A percentile compares a stretch with the other conserved stretches of the same genome.
These are phyloP conservation scores for Chaetomium strumarium DNA, from an alignment of 2,329 filamentous ascomycete genomes.

Conservation along the genomic window DNA sequence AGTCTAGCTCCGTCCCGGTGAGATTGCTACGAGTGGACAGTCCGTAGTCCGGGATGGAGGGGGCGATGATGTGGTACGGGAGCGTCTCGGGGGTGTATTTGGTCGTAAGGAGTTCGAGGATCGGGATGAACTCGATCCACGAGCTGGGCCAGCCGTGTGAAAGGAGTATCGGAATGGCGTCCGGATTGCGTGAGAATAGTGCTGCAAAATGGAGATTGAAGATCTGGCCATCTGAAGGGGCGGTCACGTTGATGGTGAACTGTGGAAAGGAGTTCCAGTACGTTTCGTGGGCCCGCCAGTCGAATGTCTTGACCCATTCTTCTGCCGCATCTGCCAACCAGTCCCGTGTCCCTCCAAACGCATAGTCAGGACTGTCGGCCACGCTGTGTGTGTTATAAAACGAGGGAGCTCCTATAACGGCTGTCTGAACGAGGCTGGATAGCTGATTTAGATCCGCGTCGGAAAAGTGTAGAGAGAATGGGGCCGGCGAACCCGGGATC, in stretches of 20 bases:
- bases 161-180: conserved; percentile 26
- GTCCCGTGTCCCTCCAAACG: conserved; percentile 14
- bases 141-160: conserved; percentile 51
- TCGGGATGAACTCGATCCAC: conserved; percentile 50
- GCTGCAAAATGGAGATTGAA: conserved; percentile 19
- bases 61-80: conserved; percentile 53
- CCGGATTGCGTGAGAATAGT: conserved; percentile 12
- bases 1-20: conserved; percentile 33
- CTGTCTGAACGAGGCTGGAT: conserved; percentile 7
- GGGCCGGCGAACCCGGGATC: conserved; percentile 11
- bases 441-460: conserved; percentile 10
- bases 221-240: conserved; percentile 12
- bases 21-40: conserved; percentile 40
- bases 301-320: conserved; percentile 13
- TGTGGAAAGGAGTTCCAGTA: conserved; percentile 19
- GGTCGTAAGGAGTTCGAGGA: conserved; percentile 40
- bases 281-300: conserved; percentile 17
- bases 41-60: conserved; percentile 49
- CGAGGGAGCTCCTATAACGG: conserved; percentile 7
- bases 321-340: conserved; percentile 11
- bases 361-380: conserved; percentile 3
- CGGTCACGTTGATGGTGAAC: conserved; percentile 17
- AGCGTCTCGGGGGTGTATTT: conserved; percentile 46
- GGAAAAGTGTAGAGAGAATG: conserved; percentile 13
- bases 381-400: conserved; percentile 17